A percentile compares a stretch with the other conserved stretches of the same genome.
Conservation (phyloP, 2,329 filamentous ascomycete genomes). For the Sphaerostilbella broomeana region DNA sequence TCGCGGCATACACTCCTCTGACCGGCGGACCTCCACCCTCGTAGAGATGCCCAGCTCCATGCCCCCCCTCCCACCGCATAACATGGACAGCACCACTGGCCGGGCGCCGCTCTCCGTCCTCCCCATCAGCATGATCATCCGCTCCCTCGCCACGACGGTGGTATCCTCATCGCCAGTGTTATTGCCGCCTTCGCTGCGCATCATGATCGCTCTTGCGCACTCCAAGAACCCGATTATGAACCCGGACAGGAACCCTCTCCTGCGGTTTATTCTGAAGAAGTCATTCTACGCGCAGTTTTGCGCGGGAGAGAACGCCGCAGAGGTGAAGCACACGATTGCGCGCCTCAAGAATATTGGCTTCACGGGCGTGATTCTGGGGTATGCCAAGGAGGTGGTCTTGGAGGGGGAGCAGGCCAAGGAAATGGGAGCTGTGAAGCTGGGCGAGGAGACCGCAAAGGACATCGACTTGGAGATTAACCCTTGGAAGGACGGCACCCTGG, state of each 20-base stretch:
- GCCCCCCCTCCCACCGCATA: slow-evolving; percentile 20
- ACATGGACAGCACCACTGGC: slow-evolving; percentile 19
- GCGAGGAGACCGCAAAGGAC: slow-evolving; percentile 41
- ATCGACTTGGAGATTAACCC: slow-evolving; percentile 55
- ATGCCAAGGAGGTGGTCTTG: slow-evolving; percentile 74
- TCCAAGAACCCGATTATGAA: slow-evolving; percentile 60
- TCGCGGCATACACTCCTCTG: slow-evolving; percentile 32
- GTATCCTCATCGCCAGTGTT: slow-evolving; percentile 66
- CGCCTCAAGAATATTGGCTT: slow-evolving; percentile 69
- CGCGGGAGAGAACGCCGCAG: slow-evolving; percentile 64
- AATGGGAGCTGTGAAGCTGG: slow-evolving; percentile 38
- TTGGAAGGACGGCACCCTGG: slow-evolving; percentile 69
- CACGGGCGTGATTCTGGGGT: slow-evolving; percentile 75
- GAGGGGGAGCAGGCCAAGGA: slow-evolving; percentile 45
- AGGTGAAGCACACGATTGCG: slow-evolving; percentile 60
- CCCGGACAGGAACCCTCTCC: slow-evolving; percentile 66
- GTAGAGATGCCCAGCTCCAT: slow-evolving; percentile 27
- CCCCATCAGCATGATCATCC: slow-evolving; percentile 58
- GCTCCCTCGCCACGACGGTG: slow-evolving; percentile 61
- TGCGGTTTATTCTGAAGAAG: slow-evolving; percentile 65
- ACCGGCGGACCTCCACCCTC: slow-evolving; percentile 30
- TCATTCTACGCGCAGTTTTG: slow-evolving; percentile 93
- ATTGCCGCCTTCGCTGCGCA: slow-evolving; percentile 59
- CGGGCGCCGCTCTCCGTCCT: slow-evolving; percentile 56
- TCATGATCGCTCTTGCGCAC: slow-evolving; percentile 64